A percentile compares a stretch with the other conserved stretches of the same genome.
These are phyloP conservation scores for Aspergillus transmontanensis DNA, from an alignment of 2,329 filamentous ascomycete genomes.

Conservation along the genomic window DNA sequence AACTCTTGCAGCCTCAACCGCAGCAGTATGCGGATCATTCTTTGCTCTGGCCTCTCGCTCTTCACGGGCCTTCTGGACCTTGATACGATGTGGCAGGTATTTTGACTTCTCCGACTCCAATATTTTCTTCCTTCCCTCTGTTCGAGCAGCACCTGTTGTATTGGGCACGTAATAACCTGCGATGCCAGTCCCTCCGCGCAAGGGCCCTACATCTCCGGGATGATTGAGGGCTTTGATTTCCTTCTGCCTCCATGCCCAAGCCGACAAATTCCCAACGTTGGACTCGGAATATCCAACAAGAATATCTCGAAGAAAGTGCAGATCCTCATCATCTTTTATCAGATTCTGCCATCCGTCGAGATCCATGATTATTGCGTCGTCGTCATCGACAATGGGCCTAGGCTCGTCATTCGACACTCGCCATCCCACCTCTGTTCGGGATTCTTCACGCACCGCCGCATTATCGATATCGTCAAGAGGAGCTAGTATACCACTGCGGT, in stretches of 20 bases:
- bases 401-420: constrained; percentile 62
- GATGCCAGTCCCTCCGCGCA: constrained; percentile 57
- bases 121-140: constrained; percentile 93
- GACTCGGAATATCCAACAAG: constrained; percentile 51
- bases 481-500: constrained; percentile 10
- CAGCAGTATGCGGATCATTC: constrained; percentile 66
- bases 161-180: constrained; percentile 82
- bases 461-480: constrained; percentile 28
- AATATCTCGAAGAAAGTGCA: constrained; percentile 57
- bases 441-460: constrained; percentile 36
- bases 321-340: constrained; percentile 70
- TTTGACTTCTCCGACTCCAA: constrained; percentile 97
- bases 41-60: constrained; percentile 75
- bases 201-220: constrained; percentile 57
- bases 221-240: constrained; percentile 71
- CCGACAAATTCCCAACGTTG: constrained; percentile 58
- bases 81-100: constrained; percentile 95
- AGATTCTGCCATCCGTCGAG: constrained; percentile 70
- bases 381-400: constrained; percentile 67
- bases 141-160: constrained; percentile 79
- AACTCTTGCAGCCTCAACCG: constrained; percentile 71
- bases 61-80: constrained; percentile 87
- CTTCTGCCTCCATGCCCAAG: constrained; percentile 73
- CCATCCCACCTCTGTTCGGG: constrained; percentile 59
- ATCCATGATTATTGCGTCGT: constrained; percentile 65